These are phyloP conservation scores for Mucor irregularis DNA, from an alignment of 371 early-diverging fungal species.

Conservation along the genomic window DNA sequence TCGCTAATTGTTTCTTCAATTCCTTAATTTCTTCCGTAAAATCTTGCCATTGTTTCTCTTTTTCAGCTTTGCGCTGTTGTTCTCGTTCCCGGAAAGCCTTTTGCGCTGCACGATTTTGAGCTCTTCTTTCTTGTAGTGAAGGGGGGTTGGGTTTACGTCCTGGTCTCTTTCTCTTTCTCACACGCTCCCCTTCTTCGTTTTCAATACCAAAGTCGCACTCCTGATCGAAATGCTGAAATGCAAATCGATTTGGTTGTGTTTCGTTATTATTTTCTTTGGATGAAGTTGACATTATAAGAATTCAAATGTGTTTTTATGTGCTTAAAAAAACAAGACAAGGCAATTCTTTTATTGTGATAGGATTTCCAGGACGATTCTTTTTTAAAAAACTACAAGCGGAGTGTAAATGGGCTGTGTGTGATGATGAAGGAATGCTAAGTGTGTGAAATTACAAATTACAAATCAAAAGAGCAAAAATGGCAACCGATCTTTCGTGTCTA, in stretches of 20 bases:
- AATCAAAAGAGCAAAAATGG: no score
- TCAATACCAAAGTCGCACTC: conserved; percentile 28
- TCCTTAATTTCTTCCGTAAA: conserved; percentile 25
- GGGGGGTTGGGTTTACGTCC: conserved; percentile 34
- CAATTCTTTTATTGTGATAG: no score
- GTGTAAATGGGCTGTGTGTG: no score
- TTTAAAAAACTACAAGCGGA: no score
- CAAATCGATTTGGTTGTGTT: background rate
- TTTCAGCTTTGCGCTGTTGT: conserved; percentile 24
- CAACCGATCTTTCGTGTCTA: no score
- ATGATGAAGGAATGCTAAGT: no score
- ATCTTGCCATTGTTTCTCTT: conserved; percentile 22
- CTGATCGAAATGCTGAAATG: conserved; percentile 27
- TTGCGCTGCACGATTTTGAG: conserved; percentile 28
- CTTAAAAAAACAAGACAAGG: background rate
- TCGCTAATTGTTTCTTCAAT: conserved; percentile 20
- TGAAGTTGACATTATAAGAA: background rate
- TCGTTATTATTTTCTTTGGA: background rate
- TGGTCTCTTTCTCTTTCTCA: conserved; percentile 25
- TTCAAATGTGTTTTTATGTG: background rate
- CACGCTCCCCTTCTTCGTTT: conserved; percentile 18
- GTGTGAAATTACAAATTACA: no score
- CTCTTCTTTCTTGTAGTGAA: conserved; percentile 18
- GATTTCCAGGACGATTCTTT: no score
- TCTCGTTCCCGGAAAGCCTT: conserved; percentile 27